Conservation (phyloP, 306 rosid genomes). For the Castanopsis chinensis region DNA sequence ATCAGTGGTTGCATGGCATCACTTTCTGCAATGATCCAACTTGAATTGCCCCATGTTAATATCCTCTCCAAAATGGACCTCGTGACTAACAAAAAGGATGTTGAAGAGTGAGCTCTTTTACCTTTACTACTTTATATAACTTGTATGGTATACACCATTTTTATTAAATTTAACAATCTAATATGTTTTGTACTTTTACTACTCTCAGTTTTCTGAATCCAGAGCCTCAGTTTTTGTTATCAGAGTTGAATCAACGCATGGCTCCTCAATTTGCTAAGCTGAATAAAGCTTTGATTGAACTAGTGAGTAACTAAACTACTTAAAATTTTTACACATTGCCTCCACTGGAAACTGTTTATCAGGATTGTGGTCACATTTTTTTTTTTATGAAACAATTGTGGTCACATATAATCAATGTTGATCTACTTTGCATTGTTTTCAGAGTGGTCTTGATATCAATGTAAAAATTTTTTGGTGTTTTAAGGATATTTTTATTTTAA, state of each 20-base stretch:
- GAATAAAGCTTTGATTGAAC: slow-evolving; percentile 81
- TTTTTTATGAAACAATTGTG: no score
- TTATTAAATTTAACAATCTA: slow-evolving; percentile 8
- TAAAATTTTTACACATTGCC: not conserved
- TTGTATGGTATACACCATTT: not conserved
- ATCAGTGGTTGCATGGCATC: slow-evolving; percentile 93
- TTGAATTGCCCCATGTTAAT: slow-evolving; percentile 88
- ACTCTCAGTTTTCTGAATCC: slow-evolving; percentile 71
- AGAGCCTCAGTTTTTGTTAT: slow-evolving; percentile 66
- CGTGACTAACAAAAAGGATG: slow-evolving; percentile 67
- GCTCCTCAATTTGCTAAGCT: slow-evolving; percentile 88
- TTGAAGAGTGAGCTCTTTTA: slow-evolving; percentile 58
- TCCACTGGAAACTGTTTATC: not conserved
- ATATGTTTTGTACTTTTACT: not conserved
- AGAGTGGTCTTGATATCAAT: not conserved
- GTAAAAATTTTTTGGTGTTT: not conserved
- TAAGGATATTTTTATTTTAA: not conserved
- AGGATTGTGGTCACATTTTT: not conserved
- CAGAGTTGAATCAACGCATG: slow-evolving; percentile 81
- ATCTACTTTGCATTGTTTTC: not conserved
- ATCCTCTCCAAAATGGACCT: slow-evolving; percentile 97
- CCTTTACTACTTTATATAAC: slow-evolving; percentile 8
- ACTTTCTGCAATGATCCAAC: slow-evolving; percentile 88
- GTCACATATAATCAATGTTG: not conserved
- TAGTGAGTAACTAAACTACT: slow-evolving; percentile 37